Percentiles rank a stretch among this genome's conserved stretches.
These are phyloP conservation scores for Euphorbia celastroides DNA, from an alignment of 441 rosid genomes.

Conservation along the genomic window DNA sequence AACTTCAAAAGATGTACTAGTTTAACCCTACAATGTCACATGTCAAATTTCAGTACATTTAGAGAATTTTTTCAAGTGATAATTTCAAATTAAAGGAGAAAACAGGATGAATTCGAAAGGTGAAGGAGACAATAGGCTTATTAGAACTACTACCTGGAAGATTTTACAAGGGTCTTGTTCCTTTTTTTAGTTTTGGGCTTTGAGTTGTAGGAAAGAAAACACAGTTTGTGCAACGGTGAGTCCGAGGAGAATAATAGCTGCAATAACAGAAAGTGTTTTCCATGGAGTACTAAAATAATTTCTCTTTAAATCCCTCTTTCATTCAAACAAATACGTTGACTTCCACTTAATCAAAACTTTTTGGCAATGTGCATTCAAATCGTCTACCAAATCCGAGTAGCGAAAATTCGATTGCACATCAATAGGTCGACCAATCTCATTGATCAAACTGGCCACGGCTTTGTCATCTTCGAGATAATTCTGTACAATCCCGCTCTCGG, in stretches of 20 bases:
- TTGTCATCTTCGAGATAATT: background rate
- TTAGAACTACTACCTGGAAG: too few species aligned
- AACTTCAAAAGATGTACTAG: too few species aligned
- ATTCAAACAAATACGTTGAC: background rate
- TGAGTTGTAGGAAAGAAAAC: background rate
- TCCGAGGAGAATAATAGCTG: background rate
- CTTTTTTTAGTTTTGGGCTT: too few species aligned
- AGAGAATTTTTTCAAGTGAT: too few species aligned
- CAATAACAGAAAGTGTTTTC: background rate
- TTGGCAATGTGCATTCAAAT: background rate
- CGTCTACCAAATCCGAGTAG: background rate
- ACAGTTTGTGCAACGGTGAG: background rate
- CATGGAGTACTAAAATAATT: slow-evolving; percentile 1
- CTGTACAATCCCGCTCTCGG: background rate
- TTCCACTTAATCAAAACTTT: background rate
- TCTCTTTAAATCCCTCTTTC: background rate
- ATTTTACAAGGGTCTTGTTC: too few species aligned
- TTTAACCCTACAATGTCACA: too few species aligned
- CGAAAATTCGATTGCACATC: background rate
- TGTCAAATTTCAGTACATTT: too few species aligned
- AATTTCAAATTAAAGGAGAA: too few species aligned
- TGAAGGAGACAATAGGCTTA: too few species aligned
- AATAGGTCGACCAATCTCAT: background rate
- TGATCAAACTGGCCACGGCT: background rate
- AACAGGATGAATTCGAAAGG: too few species aligned